Evolutionary conservation across 73 alveolate genomes (phyloP), one percentile per base, ranked within the genome.

Genomic region (Paramecium pentaurelia): DNA sequence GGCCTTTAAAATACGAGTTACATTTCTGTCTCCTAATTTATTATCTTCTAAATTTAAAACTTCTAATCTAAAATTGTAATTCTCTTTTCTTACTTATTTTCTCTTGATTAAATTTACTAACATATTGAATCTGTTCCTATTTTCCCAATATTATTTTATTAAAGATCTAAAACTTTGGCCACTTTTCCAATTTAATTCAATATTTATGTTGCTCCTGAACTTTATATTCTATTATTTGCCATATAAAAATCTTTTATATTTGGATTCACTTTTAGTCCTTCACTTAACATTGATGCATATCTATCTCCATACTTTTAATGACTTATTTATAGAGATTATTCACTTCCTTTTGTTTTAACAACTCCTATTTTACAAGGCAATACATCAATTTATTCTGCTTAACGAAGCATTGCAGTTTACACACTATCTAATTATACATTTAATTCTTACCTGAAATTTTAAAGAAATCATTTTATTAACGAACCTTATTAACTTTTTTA

Each of bases 231-330:
- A 71, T 89, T 89, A 27, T 68, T 68, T 25, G 83, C 58, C 91
- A 89, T 32, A 28, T 42, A 32, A 32, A 89, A 89, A 12, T 89
- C 88, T 44, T 85, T 85, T 2, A 92, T 68, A 25, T 86, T 86
- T 1, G 95, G 90, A n/a, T 40, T 68, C 18, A 51, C 71, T 45
- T 86, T 86, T 44, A 92, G 27, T 1, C 95, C 95, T 51, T 92
- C 95, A 40, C 95, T 86, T 22, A 93, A 92, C 38, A 93, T 95
- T 25, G 86, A 75, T 37, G 96, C 96, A 71, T 93, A 93, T n/a
- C 90, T 20, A 93, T 93, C 95, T 10, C 96, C 96, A 27, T 71
- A 89, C 16, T 71, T 89, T 44, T 71, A 47, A 89, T 89, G 86
- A 30, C 92, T 89, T 12, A 40, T 70, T 9, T 44, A 14, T 5